Conservation (phyloP, 2,329 filamentous ascomycete genomes). For the Atkinsonella texensis region DNA sequence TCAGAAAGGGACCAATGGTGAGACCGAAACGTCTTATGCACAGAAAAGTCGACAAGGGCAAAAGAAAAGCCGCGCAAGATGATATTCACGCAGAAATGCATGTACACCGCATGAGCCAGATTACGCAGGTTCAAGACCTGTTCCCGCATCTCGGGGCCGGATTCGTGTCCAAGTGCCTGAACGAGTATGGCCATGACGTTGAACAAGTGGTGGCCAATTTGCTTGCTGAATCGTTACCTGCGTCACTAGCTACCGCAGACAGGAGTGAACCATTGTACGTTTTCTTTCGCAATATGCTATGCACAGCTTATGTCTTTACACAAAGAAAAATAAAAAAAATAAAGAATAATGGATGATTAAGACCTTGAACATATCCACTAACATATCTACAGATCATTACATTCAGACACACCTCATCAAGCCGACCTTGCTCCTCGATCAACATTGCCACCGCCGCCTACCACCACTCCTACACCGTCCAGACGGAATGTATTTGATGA, state of each 20-base stretch:
- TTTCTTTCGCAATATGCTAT: not conserved
- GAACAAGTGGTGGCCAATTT: slow-evolving; percentile 74
- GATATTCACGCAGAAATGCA: slow-evolving; percentile 44
- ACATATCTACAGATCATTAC: slow-evolving; percentile 16
- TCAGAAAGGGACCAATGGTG: slow-evolving; percentile 42
- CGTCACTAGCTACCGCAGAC: slow-evolving; percentile 52
- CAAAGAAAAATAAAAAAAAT: too few relatives aligned
- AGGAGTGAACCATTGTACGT: slow-evolving; percentile 50
- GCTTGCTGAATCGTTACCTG: slow-evolving; percentile 63
- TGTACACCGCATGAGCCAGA: slow-evolving; percentile 69
- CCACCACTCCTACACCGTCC: slow-evolving; percentile 28
- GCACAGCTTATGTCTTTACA: too few relatives aligned
- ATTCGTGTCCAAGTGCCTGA: slow-evolving; percentile 68
- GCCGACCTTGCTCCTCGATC: slow-evolving; percentile 42
- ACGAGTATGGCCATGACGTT: slow-evolving; percentile 64
- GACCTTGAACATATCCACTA: slow-evolving; percentile 6
- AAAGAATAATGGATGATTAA: too few relatives aligned
- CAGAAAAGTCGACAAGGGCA: slow-evolving; percentile 55
- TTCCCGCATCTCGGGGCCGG: slow-evolving; percentile 79
- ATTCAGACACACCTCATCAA: slow-evolving; percentile 12
- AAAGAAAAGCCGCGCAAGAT: slow-evolving; percentile 31
- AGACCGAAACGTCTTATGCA: slow-evolving; percentile 38
- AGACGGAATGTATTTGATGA: slow-evolving; percentile 69
- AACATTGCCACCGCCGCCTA: slow-evolving; percentile 28
- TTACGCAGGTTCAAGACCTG: slow-evolving; percentile 85